Base-by-base conservation (phyloP, 2,329 filamentous ascomycete genomes). In the Blumeria graminis region DNA sequence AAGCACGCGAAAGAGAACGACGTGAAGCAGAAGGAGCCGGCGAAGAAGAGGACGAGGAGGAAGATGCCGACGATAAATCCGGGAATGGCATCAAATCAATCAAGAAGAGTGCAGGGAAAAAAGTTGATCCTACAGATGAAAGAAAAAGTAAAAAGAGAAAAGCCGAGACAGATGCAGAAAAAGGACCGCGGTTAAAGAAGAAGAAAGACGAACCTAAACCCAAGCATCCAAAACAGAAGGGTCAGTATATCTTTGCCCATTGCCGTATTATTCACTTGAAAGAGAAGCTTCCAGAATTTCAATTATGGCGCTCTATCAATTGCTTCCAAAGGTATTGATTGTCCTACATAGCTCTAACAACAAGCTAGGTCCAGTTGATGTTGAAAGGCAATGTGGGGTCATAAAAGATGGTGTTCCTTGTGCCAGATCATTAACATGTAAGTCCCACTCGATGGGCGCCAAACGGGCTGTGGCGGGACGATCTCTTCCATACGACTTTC, bases 361-460 rank as follows among this genome's bases (percentile, higher is more conserved):
- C 57, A 48, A 55, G 22, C 10, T 35, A 79, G 78, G 87, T 0
- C 89, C 89, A 2, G 89, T 95, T 43, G 89, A 95, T 69, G 89
- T 95, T 18, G 89, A 94, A 71, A 80, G 84, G 63, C 89, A 95
- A 70, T 95, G 89, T 65, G 89, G 89, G 74, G 89, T 95, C 39
- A 75, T 82, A 22, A 73, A 94, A 57, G 94, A 94, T 65, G 87
- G 88, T 1, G 84, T 86, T 58, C 84, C 84, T 56, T 95, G 89
- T 67, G 89, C 89, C 10, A 75, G 89, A 57, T 93, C 86, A 3
- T 70, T 95, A 58, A 95, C 89, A 0, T 95, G 89, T 73, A 95
- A 95, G 70, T 90, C 84, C 58, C 89, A 95, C 62, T 82, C 77
- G n/a, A 94, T 95, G 89, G 88, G 89, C 10, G 84, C 89, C 5